Evolutionary conservation across 768 basidiomycete genomes (phyloP), one percentile per base, ranked within the genome.

Genomic region (Kwoniella sp.): DNA sequence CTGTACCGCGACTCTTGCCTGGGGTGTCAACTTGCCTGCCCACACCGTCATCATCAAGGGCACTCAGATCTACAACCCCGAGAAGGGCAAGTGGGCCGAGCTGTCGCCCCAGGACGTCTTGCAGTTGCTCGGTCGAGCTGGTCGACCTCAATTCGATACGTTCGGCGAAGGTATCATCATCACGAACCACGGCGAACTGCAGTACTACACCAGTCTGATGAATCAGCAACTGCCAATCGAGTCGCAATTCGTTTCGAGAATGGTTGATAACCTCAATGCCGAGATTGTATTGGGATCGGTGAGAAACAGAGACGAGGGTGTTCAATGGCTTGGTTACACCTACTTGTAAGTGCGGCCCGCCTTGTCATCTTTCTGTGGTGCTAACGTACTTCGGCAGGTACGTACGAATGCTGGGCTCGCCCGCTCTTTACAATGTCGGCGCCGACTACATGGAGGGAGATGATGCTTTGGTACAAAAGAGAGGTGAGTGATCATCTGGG

Each of bases 11-110:
- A 98, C 95, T 1, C 88, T 99, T 38, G 96, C 96, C 0, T 99
- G 96, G 96, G 96, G 95, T 83, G 95, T 99, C 82, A 99, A 99
- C 78, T 83, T 98, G 0, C 96, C 96, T 2, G 95, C 94, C 0
- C 96, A 98, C 70, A 90, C 92, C 8, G 95, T 97, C 82, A 93
- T 98, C 83, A 97, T 99, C 85, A 99, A 98, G 80, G 96, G 96
- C n/a, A 98, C 96, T 0, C 94, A 98, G 82, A 94, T 98, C 67
- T 99, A 98, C 82, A 97, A 96, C 80, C 96, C 96, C 0, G 94
- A 96, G 82, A 96, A 98, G 82, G 96, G 96, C 22, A 88, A 91
- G 3, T 99, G 96, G 96, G 90, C 91, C 3, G 96, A 98, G 79
- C 82, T 98, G 5, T 94, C 92, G 0, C 88, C 89, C 0, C 96